Conservation (phyloP, 371 early-diverging fungal genomes). For the Lichtheimia ornata region DNA sequence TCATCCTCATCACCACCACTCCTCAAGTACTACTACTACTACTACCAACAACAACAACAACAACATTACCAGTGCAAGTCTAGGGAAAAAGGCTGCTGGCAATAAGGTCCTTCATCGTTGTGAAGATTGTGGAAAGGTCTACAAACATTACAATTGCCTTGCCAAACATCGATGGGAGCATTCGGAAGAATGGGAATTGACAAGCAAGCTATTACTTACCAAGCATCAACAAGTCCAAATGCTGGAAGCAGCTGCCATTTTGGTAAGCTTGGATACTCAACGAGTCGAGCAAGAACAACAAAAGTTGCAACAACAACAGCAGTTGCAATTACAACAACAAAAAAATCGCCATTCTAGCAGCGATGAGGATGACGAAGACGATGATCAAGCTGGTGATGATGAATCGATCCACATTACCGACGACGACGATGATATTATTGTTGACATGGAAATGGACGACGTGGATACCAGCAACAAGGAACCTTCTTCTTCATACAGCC, state of each 20-base stretch:
- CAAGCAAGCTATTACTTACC: slow-evolving; percentile 63
- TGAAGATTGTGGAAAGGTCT: slow-evolving; percentile 69
- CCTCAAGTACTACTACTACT: background rate
- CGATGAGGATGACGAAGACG: slow-evolving; percentile 7
- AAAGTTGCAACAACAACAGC: slow-evolving; percentile 6
- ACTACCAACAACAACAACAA: background rate
- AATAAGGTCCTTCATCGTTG: slow-evolving; percentile 39
- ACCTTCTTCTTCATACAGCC: background rate
- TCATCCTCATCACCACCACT: background rate
- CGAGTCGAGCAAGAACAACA: slow-evolving; percentile 18
- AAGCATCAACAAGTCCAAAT: slow-evolving; percentile 80
- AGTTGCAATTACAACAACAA: slow-evolving; percentile 5
- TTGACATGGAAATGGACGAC: slow-evolving; percentile 12
- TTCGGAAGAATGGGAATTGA: slow-evolving; percentile 67
- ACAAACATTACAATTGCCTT: slow-evolving; percentile 70
- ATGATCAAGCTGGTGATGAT: slow-evolving; percentile 14
- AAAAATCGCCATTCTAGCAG: background rate
- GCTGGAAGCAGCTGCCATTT: slow-evolving; percentile 74
- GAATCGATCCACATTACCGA: slow-evolving; percentile 16
- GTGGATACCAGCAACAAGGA: background rate
- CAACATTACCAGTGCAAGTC: slow-evolving; percentile 5
- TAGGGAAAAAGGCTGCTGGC: slow-evolving; percentile 8
- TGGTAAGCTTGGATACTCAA: slow-evolving; percentile 55
- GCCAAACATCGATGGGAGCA: slow-evolving; percentile 77
- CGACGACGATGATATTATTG: slow-evolving; percentile 16